Conservation (phyloP, 371 early-diverging fungal genomes). For the Actinomucor elegans region DNA sequence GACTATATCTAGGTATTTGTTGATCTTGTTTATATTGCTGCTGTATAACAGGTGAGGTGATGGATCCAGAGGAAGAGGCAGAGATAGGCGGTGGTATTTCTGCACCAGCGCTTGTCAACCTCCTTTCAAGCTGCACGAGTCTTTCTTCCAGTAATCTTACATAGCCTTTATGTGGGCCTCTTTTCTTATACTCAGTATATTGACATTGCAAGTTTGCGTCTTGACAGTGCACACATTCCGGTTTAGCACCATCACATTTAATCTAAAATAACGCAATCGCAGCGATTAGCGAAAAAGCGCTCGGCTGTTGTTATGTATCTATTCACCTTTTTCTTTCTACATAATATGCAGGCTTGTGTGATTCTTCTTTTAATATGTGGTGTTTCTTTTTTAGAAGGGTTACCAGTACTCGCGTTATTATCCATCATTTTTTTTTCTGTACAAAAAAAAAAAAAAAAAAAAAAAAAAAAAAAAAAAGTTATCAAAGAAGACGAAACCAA, state of each 20-base stretch:
- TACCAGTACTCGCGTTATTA: too few relatives aligned
- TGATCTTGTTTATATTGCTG: background rate
- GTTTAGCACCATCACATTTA: slow-evolving; percentile 82
- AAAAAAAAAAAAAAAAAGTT: too few relatives aligned
- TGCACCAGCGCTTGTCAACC: slow-evolving; percentile 33
- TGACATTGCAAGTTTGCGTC: slow-evolving; percentile 67
- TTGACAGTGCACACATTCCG: slow-evolving; percentile 78
- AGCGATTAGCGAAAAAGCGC: background rate
- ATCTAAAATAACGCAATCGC: slow-evolving; percentile 36
- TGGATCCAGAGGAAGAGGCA: background rate
- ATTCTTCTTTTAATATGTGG: slow-evolving; percentile 40
- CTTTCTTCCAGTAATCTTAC: slow-evolving; percentile 72
- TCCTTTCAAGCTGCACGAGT: slow-evolving; percentile 63
- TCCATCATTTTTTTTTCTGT: too few relatives aligned
- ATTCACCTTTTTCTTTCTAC: slow-evolving; percentile 77
- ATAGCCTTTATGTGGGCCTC: slow-evolving; percentile 83
- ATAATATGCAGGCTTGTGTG: slow-evolving; percentile 81
- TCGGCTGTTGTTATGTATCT: background rate
- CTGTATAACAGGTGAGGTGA: background rate
- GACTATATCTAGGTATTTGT: too few relatives aligned
- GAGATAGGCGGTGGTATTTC: slow-evolving; percentile 11
- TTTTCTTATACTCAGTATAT: slow-evolving; percentile 73
- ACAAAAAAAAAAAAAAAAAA: too few relatives aligned
- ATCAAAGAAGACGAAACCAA: too few relatives aligned
- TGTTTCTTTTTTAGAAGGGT: background rate